Evolutionary conservation across 148 eudicot genomes (phyloP).

Genomic region (Silene conica): DNA sequence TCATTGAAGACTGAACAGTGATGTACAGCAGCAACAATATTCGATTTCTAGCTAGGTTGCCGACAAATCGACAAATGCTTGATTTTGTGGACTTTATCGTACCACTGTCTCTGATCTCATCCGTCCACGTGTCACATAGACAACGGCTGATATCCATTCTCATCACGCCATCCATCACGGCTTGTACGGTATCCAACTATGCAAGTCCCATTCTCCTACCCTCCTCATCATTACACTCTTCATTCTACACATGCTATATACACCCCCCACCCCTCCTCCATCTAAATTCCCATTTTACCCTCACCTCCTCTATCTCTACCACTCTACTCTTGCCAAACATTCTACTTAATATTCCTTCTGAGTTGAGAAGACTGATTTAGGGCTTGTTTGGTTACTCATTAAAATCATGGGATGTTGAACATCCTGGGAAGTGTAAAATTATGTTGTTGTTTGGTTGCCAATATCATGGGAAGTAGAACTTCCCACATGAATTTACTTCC

Average conservation of each 20-base stretch:
- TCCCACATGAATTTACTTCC: too few species aligned
- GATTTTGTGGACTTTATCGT: constrained; percentile 15
- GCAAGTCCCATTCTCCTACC: constrained; percentile 1
- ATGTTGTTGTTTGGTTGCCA: too few species aligned
- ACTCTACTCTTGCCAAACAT: too few species aligned
- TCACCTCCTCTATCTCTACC: too few species aligned
- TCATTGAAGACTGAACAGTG: neutral
- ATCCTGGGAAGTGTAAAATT: too few species aligned
- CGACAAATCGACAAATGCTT: constrained; percentile 26
- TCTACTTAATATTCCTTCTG: too few species aligned
- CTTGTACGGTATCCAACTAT: constrained; percentile 11
- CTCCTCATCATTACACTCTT: constrained; percentile 17
- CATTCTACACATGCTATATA: neutral
- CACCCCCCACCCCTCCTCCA: neutral
- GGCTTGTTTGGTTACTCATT: too few species aligned
- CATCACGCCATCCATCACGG: neutral
- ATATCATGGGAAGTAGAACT: too few species aligned
- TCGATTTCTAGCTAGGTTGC: constrained; percentile 14
- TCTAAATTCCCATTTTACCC: neutral
- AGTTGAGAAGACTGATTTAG: too few species aligned
- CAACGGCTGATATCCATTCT: neutral
- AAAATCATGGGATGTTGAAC: too few species aligned
- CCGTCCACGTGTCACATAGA: constrained; percentile 13
- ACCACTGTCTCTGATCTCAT: neutral
- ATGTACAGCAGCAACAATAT: neutral